Percentiles rank a stretch among this genome's conserved stretches.
phyloP scores from a whole-genome alignment of 2,329 filamentous ascomycete species.

The Lachnellula subtilissima region DNA sequence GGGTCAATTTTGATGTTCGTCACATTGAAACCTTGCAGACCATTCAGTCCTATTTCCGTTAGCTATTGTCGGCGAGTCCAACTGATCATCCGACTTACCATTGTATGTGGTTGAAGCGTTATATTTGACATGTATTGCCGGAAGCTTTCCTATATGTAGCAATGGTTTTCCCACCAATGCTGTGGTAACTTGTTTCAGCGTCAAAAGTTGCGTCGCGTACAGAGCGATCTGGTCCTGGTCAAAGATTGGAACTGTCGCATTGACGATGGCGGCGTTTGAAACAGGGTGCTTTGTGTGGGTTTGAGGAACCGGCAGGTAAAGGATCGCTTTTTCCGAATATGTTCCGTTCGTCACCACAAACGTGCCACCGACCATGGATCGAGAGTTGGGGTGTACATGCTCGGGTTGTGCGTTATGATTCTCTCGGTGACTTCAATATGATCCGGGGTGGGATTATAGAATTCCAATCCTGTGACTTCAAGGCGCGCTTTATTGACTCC shows the following conservation, averaged over 20 bases:
- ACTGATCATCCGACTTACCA: conserved; percentile 34
- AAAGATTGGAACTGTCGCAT: conserved; percentile 40
- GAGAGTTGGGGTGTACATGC: conserved; percentile 49
- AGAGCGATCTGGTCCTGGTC: conserved; percentile 42
- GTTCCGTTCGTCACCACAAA: conserved; percentile 39
- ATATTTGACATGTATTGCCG: conserved; percentile 46
- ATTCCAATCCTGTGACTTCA: conserved; percentile 44
- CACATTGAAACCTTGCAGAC: conserved; percentile 46
- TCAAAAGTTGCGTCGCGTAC: conserved; percentile 45
- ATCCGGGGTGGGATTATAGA: conserved; percentile 45
- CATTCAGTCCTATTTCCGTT: conserved; percentile 48
- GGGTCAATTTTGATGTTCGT: conserved; percentile 43
- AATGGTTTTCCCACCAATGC: conserved; percentile 47
- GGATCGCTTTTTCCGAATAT: conserved; percentile 22
- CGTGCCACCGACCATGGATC: conserved; percentile 47
- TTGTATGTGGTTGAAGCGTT: conserved; percentile 53
- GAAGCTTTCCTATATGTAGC: conserved; percentile 46
- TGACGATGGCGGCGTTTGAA: conserved; percentile 40
- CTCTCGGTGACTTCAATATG: conserved; percentile 44
- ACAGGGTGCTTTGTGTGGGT: conserved; percentile 27
- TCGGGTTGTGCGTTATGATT: conserved; percentile 43
- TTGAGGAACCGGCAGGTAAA: conserved; percentile 25
- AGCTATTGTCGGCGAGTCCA: neutral
- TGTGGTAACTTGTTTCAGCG: conserved; percentile 44
- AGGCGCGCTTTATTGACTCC: conserved; percentile 49